A percentile compares a stretch with the other conserved stretches of the same genome.
These are phyloP conservation scores for Paraurostyla sp. DNA, from an alignment of 73 alveolate species.

Conservation along the genomic window DNA sequence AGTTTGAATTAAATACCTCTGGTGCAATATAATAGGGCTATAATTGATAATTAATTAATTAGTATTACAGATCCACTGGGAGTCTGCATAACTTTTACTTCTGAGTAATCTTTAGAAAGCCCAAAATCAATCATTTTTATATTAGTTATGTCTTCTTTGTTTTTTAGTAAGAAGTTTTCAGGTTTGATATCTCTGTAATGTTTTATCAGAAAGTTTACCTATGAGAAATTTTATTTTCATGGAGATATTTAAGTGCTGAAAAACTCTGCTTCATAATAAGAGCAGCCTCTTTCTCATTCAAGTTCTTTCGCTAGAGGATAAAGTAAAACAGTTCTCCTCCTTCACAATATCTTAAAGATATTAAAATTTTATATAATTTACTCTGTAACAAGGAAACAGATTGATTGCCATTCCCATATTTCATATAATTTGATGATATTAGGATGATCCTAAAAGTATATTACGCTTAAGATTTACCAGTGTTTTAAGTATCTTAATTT, in stretches of 20 bases:
- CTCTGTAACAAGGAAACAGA: conserved; percentile 77
- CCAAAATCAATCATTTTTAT: conserved; percentile 93
- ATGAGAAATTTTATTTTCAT: conserved; percentile 86
- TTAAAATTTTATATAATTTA: conserved; percentile 2
- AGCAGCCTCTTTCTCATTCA: conserved; percentile 80
- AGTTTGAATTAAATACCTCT: conserved; percentile 87
- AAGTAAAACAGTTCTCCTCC: conserved; percentile 81
- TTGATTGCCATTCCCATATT: conserved; percentile 73
- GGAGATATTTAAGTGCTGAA: conserved; percentile 89
- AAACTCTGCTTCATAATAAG: conserved; percentile 78
- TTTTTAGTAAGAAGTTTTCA: conserved; percentile 87
- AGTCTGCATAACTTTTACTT: conserved; percentile 84
- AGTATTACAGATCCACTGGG: conserved; percentile 81
- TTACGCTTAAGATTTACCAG: conserved; percentile 54
- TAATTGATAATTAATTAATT: background rate
- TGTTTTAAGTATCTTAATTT: conserved; percentile 73
- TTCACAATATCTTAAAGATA: conserved; percentile 45
- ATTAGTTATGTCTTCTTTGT: conserved; percentile 80
- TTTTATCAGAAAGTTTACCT: background rate
- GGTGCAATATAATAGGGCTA: conserved; percentile 93
- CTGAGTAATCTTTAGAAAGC: conserved; percentile 82
- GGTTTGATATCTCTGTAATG: conserved; percentile 90
- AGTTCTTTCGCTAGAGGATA: conserved; percentile 50
- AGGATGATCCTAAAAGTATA: conserved; percentile 82
- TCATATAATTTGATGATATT: conserved; percentile 82